These are phyloP conservation scores for Talaromyces verruculosus DNA, from an alignment of 2,329 filamentous ascomycete genomes.

Conservation along the genomic window DNA sequence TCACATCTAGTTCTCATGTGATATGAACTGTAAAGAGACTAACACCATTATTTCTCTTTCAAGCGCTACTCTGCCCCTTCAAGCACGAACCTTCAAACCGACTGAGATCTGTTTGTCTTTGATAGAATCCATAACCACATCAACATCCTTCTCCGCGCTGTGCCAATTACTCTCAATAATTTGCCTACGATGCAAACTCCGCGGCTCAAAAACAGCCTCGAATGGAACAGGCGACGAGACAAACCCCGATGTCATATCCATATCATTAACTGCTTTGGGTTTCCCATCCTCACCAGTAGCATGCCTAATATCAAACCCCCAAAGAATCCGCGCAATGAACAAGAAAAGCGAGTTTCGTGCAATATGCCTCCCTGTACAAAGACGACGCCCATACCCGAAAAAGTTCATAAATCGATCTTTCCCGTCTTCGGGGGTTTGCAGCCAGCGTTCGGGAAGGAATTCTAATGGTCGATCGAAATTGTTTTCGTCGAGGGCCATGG, in stretches of 20 bases:
- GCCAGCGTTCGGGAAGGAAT: conserved; percentile 43
- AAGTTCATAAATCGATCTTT: conserved; percentile 51
- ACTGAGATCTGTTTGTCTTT: neutral
- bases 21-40: too few species aligned
- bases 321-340: conserved; percentile 58
- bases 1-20: too few species aligned
- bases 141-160: conserved; percentile 25
- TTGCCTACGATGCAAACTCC: conserved; percentile 25
- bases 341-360: conserved; percentile 47
- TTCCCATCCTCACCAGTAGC: conserved; percentile 27
- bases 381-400: conserved; percentile 58
- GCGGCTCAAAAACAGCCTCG: conserved; percentile 29
- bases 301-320: conserved; percentile 32
- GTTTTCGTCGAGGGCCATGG: conserved; percentile 43
- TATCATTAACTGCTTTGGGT: conserved; percentile 26
- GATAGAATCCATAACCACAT: conserved; percentile 21
- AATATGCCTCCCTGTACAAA: conserved; percentile 41
- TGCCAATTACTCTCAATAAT: conserved; percentile 28
- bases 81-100: neutral
- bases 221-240: conserved; percentile 29
- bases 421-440: conserved; percentile 44
- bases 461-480: conserved; percentile 30
- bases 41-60: too few species aligned
- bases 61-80: conserved; percentile 28
- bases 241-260: conserved; percentile 27